A percentile compares a stretch with the other conserved stretches of the same genome.
Conservation (phyloP, 208 protist genomes). For the Acanthamoeba polyphaga region DNA sequence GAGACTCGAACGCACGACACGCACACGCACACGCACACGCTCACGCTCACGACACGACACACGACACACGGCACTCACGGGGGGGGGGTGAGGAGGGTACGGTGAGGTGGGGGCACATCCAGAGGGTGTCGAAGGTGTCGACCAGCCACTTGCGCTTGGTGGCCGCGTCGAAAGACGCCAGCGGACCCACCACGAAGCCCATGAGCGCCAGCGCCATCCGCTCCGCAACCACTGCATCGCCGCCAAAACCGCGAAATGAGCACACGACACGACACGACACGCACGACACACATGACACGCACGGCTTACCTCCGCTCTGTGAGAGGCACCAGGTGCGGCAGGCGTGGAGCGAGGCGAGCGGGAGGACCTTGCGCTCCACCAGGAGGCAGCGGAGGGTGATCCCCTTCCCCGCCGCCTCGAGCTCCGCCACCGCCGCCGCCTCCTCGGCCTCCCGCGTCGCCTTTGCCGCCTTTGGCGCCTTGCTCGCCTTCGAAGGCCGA, state of each 20-base stretch:
- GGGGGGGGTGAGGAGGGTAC: too few species aligned
- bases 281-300: neutral
- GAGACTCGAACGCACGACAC: neutral
- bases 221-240: neutral
- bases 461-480: too few species aligned
- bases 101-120: conserved; percentile 22
- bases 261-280: neutral
- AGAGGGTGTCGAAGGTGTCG: conserved; percentile 66
- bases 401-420: conserved; percentile 36
- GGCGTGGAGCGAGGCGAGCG: conserved; percentile 33
- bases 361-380: conserved; percentile 50
- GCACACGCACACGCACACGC: too few species aligned
- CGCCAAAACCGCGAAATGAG: neutral
- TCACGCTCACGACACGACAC: too few species aligned
- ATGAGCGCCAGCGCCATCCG: conserved; percentile 25
- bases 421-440: too few species aligned
- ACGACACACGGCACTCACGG: too few species aligned
- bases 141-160: conserved; percentile 46
- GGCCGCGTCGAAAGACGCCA: neutral
- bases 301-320: neutral
- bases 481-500: too few species aligned
- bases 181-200: conserved; percentile 10
- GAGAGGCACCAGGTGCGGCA: conserved; percentile 66
- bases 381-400: conserved; percentile 34
- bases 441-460: too few species aligned